phyloP scores from a whole-genome alignment of 108 stramenopile genomes.

The Epithemia pelagica region DNA sequence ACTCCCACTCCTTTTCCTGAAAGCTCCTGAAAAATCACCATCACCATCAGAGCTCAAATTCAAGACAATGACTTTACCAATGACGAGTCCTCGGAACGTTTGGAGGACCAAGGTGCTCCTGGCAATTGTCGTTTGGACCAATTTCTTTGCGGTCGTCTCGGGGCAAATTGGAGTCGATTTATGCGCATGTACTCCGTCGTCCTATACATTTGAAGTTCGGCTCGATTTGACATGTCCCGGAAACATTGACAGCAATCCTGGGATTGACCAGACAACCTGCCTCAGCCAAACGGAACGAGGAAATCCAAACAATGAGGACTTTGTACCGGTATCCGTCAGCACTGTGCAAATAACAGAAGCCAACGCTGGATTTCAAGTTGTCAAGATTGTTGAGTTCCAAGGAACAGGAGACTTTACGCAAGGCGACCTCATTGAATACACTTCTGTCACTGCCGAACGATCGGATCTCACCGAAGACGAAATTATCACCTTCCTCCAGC shows the following conservation, averaged over 20 bases:
- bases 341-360: constrained; percentile 4
- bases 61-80: too few relatives aligned
- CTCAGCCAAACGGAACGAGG: background rate
- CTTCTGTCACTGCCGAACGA: constrained; percentile 11
- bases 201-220: constrained; percentile 13
- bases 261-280: background rate
- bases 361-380: background rate
- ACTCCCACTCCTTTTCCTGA: too few relatives aligned
- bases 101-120: too few relatives aligned
- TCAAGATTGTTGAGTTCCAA: background rate
- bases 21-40: too few relatives aligned
- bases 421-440: constrained; percentile 7
- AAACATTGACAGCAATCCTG: background rate
- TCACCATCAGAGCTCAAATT: too few relatives aligned
- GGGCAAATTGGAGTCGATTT: constrained; percentile 14
- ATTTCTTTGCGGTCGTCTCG: too few relatives aligned
- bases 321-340: background rate
- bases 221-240: background rate
- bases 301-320: background rate
- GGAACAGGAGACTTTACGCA: constrained; percentile 4
- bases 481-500: background rate
- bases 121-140: too few relatives aligned
- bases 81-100: too few relatives aligned
- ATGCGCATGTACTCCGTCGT: constrained; percentile 8
- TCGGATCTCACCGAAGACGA: background rate